These are phyloP conservation scores for Fomitopsis pinicola DNA, from an alignment of 1,284 basidiomycete species.

Conservation along the genomic window DNA sequence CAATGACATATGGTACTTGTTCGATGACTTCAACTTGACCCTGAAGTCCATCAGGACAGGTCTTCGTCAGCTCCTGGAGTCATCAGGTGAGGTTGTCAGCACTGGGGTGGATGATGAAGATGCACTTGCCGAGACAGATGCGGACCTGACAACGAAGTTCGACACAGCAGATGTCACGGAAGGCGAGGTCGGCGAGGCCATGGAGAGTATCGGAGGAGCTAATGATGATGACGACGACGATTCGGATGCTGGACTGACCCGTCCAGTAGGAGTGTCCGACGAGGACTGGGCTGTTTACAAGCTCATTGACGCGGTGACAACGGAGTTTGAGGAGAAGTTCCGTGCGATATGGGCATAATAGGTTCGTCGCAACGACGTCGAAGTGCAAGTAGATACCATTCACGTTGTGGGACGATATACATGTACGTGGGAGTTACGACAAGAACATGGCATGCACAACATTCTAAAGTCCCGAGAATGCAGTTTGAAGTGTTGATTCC, in stretches of 20 bases:
- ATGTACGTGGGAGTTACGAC: not conserved
- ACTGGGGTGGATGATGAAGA: conserved; percentile 20
- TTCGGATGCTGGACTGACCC: conserved; percentile 24
- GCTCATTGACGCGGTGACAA: conserved; percentile 38
- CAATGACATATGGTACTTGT: conserved; percentile 59
- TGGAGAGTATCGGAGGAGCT: conserved; percentile 29
- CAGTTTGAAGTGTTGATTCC: conserved; percentile 49
- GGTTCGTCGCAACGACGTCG: not conserved
- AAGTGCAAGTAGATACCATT: not conserved
- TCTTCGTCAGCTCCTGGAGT: conserved; percentile 36
- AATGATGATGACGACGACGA: conserved; percentile 28
- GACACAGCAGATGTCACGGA: too few relatives aligned
- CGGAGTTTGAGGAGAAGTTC: conserved; percentile 44
- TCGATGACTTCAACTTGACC: conserved; percentile 53
- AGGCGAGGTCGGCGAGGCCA: conserved; percentile 26
- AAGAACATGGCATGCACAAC: not conserved
- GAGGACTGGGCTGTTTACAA: conserved; percentile 56
- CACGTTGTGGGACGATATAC: not conserved
- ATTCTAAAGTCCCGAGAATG: conserved; percentile 36
- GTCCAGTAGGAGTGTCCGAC: conserved; percentile 37
- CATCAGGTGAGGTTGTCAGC: conserved; percentile 13
- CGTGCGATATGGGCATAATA: conserved; percentile 36
- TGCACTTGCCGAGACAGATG: conserved; percentile 7
- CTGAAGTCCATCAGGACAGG: conserved; percentile 39
- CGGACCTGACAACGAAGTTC: conserved; percentile 19